Conservation (phyloP, 805 yeast species). For the Candida silvicultrix region DNA sequence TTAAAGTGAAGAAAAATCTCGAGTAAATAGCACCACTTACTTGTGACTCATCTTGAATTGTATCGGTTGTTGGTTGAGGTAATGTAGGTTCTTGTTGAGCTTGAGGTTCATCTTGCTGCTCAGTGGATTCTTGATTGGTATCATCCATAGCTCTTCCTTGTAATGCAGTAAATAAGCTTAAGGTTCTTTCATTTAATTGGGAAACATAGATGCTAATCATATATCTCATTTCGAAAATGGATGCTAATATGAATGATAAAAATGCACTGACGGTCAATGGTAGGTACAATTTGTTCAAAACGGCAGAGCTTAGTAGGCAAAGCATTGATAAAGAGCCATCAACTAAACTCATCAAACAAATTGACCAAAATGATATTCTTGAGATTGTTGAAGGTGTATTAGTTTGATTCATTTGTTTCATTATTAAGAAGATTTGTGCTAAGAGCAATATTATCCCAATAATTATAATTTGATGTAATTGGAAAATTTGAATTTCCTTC, state of each 20-base stretch:
- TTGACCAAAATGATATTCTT: constrained; percentile 62
- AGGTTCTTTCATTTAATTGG: constrained; percentile 65
- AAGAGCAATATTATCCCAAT: constrained; percentile 16
- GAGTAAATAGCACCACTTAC: constrained; percentile 53
- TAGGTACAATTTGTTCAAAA: constrained; percentile 51
- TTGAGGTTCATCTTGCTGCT: constrained; percentile 15
- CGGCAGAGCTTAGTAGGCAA: constrained; percentile 51
- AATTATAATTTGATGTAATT: constrained; percentile 13
- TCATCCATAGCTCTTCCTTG: constrained; percentile 50
- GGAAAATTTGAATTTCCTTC: constrained; percentile 36
- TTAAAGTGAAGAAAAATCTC: constrained; percentile 45
- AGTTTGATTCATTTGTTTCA: constrained; percentile 61
- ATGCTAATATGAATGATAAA: constrained; percentile 60
- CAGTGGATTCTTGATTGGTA: constrained; percentile 9
- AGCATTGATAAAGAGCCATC: constrained; percentile 68
- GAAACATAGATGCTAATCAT: constrained; percentile 59
- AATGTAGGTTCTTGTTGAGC: constrained; percentile 6
- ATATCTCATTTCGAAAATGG: constrained; percentile 71
- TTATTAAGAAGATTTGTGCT: constrained; percentile 26
- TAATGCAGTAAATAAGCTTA: constrained; percentile 59
- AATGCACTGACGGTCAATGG: constrained; percentile 68
- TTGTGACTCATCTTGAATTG: constrained; percentile 41
- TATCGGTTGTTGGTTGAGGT: constrained; percentile 13
- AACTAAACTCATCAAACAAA: constrained; percentile 54
- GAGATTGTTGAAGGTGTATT: constrained; percentile 79